Evolutionary conservation across 2,329 filamentous ascomycete genomes (phyloP).

Genomic region (Pezicula carpinea): DNA sequence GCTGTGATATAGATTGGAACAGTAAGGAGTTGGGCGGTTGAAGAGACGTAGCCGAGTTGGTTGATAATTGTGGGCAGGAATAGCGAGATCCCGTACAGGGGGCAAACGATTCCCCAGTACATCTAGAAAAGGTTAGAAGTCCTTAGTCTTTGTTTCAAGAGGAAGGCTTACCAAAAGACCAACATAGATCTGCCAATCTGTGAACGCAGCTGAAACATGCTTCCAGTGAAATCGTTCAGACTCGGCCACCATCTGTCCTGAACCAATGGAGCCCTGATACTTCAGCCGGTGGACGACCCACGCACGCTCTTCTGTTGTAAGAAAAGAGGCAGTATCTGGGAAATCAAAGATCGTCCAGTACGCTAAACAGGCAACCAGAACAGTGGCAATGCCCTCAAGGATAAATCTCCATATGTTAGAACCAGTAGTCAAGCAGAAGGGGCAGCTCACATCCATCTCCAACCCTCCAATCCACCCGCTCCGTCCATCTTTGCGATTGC

Average conservation of each 20-base stretch:
- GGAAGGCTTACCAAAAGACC: slow-evolving; percentile 6
- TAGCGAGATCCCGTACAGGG: slow-evolving; percentile 35
- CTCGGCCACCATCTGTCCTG: slow-evolving; percentile 20
- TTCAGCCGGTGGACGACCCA: slow-evolving; percentile 23
- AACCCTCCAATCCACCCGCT: slow-evolving; percentile 36
- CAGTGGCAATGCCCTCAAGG: slow-evolving; percentile 41
- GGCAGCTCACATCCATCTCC: slow-evolving; percentile 36
- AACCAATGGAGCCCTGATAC: slow-evolving; percentile 16
- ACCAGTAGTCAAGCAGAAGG: neutral
- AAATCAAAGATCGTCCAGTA: slow-evolving; percentile 46
- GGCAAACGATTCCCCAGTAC: slow-evolving; percentile 57
- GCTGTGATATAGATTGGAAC: slow-evolving; percentile 58
- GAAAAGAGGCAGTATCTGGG: slow-evolving; percentile 35
- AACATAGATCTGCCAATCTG: slow-evolving; percentile 41
- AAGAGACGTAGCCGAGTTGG: slow-evolving; percentile 49
- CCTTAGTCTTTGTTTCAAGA: neutral
- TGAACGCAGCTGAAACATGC: slow-evolving; percentile 35
- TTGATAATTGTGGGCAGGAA: slow-evolving; percentile 35
- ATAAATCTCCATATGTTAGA: slow-evolving; percentile 35
- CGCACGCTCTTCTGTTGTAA: slow-evolving; percentile 33
- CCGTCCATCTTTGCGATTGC: slow-evolving; percentile 43
- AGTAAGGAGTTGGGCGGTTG: slow-evolving; percentile 38
- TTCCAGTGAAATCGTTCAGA: slow-evolving; percentile 28
- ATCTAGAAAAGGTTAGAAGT: slow-evolving; percentile 45
- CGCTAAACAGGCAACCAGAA: slow-evolving; percentile 29